Conservation (phyloP, 2,329 filamentous ascomycete genomes). For the Colletotrichum falcatum region DNA sequence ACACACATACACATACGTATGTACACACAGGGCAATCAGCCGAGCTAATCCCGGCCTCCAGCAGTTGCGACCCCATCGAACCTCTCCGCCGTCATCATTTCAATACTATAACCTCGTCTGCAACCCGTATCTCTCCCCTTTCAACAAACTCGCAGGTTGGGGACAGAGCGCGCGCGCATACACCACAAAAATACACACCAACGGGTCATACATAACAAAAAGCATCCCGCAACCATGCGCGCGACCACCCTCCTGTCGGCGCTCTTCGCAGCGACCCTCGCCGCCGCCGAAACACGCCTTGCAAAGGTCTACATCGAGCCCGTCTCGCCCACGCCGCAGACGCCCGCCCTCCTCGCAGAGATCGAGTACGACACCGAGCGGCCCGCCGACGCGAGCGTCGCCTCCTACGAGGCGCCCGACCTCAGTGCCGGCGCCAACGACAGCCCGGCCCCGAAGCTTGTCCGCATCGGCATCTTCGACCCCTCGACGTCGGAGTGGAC, state of each 20-base stretch:
- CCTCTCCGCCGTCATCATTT: slow-evolving; percentile 6
- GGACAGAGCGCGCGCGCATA: slow-evolving; percentile 2
- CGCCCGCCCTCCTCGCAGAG: slow-evolving; percentile 64
- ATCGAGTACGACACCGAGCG: slow-evolving; percentile 65
- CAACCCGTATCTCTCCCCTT: neutral
- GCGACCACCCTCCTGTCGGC: slow-evolving; percentile 54
- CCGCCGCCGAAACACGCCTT: slow-evolving; percentile 56
- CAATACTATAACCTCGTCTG: neutral
- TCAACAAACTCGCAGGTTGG: slow-evolving; percentile 4
- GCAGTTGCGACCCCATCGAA: neutral
- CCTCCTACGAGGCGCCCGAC: slow-evolving; percentile 69
- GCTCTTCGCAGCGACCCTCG: slow-evolving; percentile 57
- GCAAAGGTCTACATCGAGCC: slow-evolving; percentile 68
- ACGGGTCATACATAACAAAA: neutral
- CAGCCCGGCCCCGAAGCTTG: slow-evolving; percentile 51
- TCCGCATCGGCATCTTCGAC: slow-evolving; percentile 71
- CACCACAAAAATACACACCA: neutral
- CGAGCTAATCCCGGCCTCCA: slow-evolving; percentile 30
- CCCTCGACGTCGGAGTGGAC: slow-evolving; percentile 59
- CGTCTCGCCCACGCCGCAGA: slow-evolving; percentile 50
- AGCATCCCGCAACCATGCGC: slow-evolving; percentile 53
- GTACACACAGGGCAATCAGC: slow-evolving; percentile 9
- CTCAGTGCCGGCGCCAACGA: slow-evolving; percentile 52
- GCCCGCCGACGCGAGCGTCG: slow-evolving; percentile 58
- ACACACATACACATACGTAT: neutral